Percentiles rank a stretch among this genome's conserved stretches.
Evolutionary conservation across 2,329 filamentous ascomycete species (phyloP).

Genomic region (Botryotinia convoluta): DNA sequence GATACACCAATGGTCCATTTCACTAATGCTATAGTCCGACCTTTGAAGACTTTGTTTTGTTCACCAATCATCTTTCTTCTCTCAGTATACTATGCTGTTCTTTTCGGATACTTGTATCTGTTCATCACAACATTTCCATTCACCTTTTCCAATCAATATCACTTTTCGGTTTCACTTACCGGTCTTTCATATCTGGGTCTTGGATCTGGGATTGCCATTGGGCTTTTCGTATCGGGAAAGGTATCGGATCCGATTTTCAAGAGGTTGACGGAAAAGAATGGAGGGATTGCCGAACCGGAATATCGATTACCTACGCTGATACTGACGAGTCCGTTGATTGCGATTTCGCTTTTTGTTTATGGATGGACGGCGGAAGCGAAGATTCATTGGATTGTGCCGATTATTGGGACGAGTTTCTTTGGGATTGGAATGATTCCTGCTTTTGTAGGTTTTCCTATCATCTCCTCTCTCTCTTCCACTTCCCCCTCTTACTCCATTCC

Average conservation of each 20-base stretch:
- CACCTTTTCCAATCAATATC: conserved; percentile 30
- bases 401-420: conserved; percentile 9
- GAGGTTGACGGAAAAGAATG: conserved; percentile 45
- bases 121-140: conserved; percentile 25
- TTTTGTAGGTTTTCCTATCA: background rate
- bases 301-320: conserved; percentile 43
- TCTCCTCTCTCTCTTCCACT: background rate
- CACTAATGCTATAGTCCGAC: background rate
- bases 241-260: conserved; percentile 41
- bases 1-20: background rate
- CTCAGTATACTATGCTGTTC: conserved; percentile 47
- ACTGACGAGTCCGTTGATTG: conserved; percentile 40
- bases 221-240: conserved; percentile 28
- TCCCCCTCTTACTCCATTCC: too few relatives aligned
- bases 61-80: conserved; percentile 28
- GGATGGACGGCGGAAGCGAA: conserved; percentile 45
- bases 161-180: conserved; percentile 37
- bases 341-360: conserved; percentile 46
- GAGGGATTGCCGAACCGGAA: conserved; percentile 37
- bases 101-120: conserved; percentile 40
- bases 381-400: conserved; percentile 44
- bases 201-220: conserved; percentile 37
- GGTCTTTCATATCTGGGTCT: conserved; percentile 41
- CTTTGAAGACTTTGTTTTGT: background rate
- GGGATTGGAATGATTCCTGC: conserved; percentile 9